These are phyloP conservation scores for Zymoseptoria crescenta DNA, from an alignment of 2,329 filamentous ascomycete genomes.

Conservation along the genomic window DNA sequence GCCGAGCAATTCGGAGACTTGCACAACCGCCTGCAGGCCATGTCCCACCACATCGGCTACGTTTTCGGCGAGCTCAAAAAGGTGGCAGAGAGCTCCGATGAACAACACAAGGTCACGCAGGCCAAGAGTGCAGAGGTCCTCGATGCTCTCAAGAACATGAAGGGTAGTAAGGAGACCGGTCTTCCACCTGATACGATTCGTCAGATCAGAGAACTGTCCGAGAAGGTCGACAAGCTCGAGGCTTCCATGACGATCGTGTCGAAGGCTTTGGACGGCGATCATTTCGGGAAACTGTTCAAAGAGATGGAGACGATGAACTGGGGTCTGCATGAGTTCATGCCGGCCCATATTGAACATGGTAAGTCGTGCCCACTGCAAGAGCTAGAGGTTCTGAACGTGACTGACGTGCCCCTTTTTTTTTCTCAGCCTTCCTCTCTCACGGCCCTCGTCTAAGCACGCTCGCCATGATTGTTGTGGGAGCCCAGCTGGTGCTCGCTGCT, in stretches of 20 bases:
- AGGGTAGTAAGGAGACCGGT: conserved; percentile 34
- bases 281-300: conserved; percentile 48
- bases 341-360: conserved; percentile 44
- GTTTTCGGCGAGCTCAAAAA: conserved; percentile 52
- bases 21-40: conserved; percentile 69
- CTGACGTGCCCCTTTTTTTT: conserved; percentile 7
- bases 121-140: background rate
- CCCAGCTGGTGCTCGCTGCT: conserved; percentile 62
- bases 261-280: conserved; percentile 48
- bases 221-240: conserved; percentile 37
- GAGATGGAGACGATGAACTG: conserved; percentile 42
- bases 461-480: conserved; percentile 64
- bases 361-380: conserved; percentile 25
- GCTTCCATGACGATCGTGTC: conserved; percentile 43
- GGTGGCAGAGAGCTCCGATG: conserved; percentile 46
- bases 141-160: conserved; percentile 41
- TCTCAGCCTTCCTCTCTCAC: conserved; percentile 45
- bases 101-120: conserved; percentile 48
- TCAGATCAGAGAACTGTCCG: conserved; percentile 14
- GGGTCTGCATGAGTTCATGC: conserved; percentile 45
- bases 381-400: background rate
- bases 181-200: conserved; percentile 15
- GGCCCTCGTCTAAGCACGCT: conserved; percentile 53
- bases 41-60: conserved; percentile 60
- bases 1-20: conserved; percentile 70